Evolutionary conservation across 306 rosid genomes (phyloP).

Genomic region (Corylus heterophylla): DNA sequence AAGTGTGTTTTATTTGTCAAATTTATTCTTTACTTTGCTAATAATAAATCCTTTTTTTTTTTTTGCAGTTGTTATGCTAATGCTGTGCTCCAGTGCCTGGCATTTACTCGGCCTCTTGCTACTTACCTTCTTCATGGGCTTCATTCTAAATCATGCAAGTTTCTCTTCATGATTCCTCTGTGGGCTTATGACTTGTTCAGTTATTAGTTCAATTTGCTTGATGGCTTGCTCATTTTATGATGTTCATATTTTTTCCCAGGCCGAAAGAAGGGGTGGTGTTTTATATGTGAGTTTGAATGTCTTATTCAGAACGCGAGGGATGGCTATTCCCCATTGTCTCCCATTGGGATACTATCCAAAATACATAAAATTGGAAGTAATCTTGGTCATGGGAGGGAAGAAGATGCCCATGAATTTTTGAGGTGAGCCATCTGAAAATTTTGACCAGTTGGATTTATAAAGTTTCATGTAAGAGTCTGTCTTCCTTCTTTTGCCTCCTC

Average conservation of each 20-base stretch:
- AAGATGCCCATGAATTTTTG: constrained; percentile 86
- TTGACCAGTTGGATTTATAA: constrained; percentile 16
- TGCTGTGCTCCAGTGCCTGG: constrained; percentile 82
- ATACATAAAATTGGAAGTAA: constrained; percentile 76
- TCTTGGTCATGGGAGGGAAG: constrained; percentile 82
- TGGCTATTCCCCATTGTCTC: constrained; percentile 71
- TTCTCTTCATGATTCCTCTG: constrained; percentile 12
- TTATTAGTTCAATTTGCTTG: constrained; percentile 21
- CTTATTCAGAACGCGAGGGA: constrained; percentile 66
- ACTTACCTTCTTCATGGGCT: constrained; percentile 66
- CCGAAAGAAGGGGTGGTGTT: constrained; percentile 80
- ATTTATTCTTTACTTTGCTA: constrained; percentile 23
- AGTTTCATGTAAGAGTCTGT: neutral
- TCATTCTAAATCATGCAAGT: constrained; percentile 70
- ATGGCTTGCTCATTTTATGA: constrained; percentile 23
- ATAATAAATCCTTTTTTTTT: constrained; percentile 1
- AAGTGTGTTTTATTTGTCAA: neutral
- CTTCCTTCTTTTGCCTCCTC: constrained; percentile 2
- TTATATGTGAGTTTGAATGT: constrained; percentile 77
- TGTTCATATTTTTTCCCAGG: constrained; percentile 42
- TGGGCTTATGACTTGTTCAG: constrained; percentile 22
- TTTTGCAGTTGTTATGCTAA: constrained; percentile 80
- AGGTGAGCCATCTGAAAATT: constrained; percentile 54
- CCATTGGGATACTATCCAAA: constrained; percentile 73
- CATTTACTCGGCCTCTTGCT: constrained; percentile 72